phyloP scores from a whole-genome alignment of 1,284 basidiomycete genomes.

The Singerocomus rubriflavus region DNA sequence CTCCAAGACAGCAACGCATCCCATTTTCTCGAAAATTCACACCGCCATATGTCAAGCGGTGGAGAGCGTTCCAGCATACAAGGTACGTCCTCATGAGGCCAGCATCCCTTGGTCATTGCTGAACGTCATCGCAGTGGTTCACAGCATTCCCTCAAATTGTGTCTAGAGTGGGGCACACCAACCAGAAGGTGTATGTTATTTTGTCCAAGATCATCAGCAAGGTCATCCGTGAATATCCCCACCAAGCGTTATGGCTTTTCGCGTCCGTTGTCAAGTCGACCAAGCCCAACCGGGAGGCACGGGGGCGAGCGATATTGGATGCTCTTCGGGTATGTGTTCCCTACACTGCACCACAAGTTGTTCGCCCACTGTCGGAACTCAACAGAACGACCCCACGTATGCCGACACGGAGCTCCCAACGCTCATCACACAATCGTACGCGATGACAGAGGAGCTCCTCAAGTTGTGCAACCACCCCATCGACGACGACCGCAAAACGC shows the following conservation, averaged over 20 bases:
- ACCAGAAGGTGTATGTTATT: slow-evolving; percentile 63
- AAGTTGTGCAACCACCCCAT: slow-evolving; percentile 60
- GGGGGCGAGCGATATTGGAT: slow-evolving; percentile 66
- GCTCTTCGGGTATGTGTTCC: slow-evolving; percentile 55
- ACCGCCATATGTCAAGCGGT: slow-evolving; percentile 53
- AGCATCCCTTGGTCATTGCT: background rate
- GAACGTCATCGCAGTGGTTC: slow-evolving; percentile 68
- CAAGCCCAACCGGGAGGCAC: slow-evolving; percentile 56
- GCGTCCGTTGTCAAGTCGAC: slow-evolving; percentile 87
- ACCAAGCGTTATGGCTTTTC: slow-evolving; percentile 94
- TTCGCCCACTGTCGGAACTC: background rate
- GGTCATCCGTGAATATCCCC: slow-evolving; percentile 83
- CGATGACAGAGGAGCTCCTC: slow-evolving; percentile 70
- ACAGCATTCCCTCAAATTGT: slow-evolving; percentile 97
- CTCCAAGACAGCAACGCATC: slow-evolving; percentile 30
- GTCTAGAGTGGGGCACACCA: slow-evolving; percentile 86
- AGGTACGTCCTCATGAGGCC: slow-evolving; percentile 43
- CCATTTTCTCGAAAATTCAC: slow-evolving; percentile 57
- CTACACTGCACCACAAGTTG: background rate
- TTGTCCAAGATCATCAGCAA: slow-evolving; percentile 70
- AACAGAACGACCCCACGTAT: slow-evolving; percentile 41
- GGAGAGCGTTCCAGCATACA: slow-evolving; percentile 68
- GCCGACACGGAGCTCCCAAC: slow-evolving; percentile 40
- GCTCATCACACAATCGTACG: slow-evolving; percentile 54
- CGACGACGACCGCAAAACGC: slow-evolving; percentile 44